Conservation (phyloP, 2,329 filamentous ascomycete genomes). For the Truncatella angustata region DNA sequence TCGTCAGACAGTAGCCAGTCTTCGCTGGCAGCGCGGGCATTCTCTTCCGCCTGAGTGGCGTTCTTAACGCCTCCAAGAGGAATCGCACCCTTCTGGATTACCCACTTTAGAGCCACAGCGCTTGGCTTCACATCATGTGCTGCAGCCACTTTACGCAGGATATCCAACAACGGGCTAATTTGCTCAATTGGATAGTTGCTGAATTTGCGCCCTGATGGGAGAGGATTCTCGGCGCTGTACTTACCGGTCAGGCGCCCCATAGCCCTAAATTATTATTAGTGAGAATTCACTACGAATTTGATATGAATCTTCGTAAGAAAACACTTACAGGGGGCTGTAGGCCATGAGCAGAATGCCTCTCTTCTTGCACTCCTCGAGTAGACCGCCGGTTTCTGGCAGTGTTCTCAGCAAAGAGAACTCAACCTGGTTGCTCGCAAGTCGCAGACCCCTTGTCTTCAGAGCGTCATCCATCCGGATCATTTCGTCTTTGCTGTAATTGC, state of each 20-base stretch:
- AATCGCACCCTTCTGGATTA: conserved; percentile 40
- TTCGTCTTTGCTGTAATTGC: conserved; percentile 39
- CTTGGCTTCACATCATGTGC: conserved; percentile 30
- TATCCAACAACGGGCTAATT: conserved; percentile 34
- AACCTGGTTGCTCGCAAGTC: conserved; percentile 42
- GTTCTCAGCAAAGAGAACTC: conserved; percentile 41
- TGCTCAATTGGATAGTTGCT: conserved; percentile 42
- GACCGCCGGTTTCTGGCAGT: conserved; percentile 35
- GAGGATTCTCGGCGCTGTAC: conserved; percentile 35
- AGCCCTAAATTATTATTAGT: conserved; percentile 13
- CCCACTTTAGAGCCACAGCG: conserved; percentile 42
- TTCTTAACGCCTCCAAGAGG: conserved; percentile 40
- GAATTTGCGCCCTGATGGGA: conserved; percentile 34
- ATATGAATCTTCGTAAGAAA: neutral
- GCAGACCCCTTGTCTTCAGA: conserved; percentile 32
- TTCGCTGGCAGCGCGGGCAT: conserved; percentile 28
- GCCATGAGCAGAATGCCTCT: conserved; percentile 40
- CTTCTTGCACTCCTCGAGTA: conserved; percentile 37
- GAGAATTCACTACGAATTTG: neutral
- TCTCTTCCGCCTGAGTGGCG: conserved; percentile 36
- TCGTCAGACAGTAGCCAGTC: conserved; percentile 39
- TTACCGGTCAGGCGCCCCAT: conserved; percentile 39
- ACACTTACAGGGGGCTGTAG: conserved; percentile 33
- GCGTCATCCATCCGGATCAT: conserved; percentile 41
- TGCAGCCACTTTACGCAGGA: conserved; percentile 33